Evolutionary conservation across 352 stramenopile genomes (phyloP), one percentile per base, ranked within the genome.

Genomic region (Pythium aristosporum): DNA sequence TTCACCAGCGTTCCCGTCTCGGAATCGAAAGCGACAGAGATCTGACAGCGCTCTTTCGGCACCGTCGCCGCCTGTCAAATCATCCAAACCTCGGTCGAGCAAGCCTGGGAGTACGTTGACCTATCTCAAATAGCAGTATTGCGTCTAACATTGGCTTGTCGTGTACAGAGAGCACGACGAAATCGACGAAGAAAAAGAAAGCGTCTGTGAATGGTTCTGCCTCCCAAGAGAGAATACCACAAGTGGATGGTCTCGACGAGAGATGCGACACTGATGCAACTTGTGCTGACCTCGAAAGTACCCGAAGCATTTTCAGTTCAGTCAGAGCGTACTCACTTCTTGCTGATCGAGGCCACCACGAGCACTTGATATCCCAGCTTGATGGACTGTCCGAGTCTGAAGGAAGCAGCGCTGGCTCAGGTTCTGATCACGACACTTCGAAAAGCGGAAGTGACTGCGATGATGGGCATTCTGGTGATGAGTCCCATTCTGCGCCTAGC

Each of bases 1-100:
- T 28, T 90, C 85, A 1, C 81, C 82, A 28, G 84, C 83, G 12
- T 92, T 92, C 56, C 83, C 83, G 5, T 92, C 83, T 30, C 74
- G 83, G 8, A 88, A 82, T 5, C 81, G 85, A 34, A 92, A 92
- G 61, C 77, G 83, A n/a, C 76, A 77, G 55, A 75, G 83, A 11
- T 75, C 71, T 0, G 78, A 90, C 20, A 85, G 73, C 51, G 32
- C 9, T 5, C 30, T 41, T n/a, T 48, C 59, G 8, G 49, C 41
- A 23, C 43, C 55, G 20, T 51, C 65, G 12, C 53, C 65, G 13
- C 30, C 36, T 28, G 21, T 30, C 5, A 72, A 72, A 42, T 42
- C 58, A 4, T 34, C 50, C 2, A 62, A 53, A 49, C 36, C 49
- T 25, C 56, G 57, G n/a, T 41, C 57, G 2, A 41, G 28, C 42